These are phyloP conservation scores for Anethum foeniculum DNA, from an alignment of 140 eudicot genomes.

Conservation along the genomic window DNA sequence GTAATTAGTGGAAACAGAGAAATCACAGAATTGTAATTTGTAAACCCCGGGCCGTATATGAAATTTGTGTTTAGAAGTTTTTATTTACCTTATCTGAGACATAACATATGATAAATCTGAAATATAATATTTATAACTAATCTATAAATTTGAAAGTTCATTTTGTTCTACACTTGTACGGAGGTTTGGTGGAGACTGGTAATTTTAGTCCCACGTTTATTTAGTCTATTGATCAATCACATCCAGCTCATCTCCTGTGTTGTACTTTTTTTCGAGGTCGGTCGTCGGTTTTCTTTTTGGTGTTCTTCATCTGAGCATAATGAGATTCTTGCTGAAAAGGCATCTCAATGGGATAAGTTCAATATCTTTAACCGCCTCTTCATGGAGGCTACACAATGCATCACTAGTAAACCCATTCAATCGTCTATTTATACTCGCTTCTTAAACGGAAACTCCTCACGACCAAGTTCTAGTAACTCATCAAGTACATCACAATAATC, in stretches of 20 bases:
- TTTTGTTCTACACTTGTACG: not conserved
- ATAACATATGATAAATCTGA: too few species aligned
- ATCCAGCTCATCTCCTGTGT: not conserved
- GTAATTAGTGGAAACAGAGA: not conserved
- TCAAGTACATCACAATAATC: not conserved
- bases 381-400: not conserved
- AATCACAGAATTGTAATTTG: not conserved
- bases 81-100: too few species aligned
- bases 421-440: not conserved
- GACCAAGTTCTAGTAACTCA: not conserved
- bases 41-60: not conserved
- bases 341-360: not conserved
- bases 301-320: not conserved
- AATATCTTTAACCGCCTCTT: not conserved
- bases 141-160: not conserved
- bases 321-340: conserved; percentile 1
- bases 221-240: not conserved
- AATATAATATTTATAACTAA: not conserved
- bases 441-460: not conserved
- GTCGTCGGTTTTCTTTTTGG: not conserved
- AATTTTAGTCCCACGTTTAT: not conserved
- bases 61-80: too few species aligned
- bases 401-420: not conserved
- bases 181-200: not conserved
- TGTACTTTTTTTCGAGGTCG: not conserved